Evolutionary conservation across 2,329 filamentous ascomycete species (phyloP), one percentile per base, ranked within the genome.

Genomic region (Cercospora zeina): DNA sequence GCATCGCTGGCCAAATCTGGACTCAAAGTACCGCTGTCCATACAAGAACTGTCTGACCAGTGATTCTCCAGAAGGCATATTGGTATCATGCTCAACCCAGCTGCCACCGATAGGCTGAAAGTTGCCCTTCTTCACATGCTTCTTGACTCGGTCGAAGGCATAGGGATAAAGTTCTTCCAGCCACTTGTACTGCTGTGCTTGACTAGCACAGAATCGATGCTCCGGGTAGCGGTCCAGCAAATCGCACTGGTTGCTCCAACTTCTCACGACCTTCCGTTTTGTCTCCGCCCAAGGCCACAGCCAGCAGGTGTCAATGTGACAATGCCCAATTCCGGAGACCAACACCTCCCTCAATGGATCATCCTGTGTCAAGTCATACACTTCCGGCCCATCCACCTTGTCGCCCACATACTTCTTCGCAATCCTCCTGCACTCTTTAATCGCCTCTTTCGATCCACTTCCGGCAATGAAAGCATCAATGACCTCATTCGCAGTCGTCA

Each of bases 21-120:
- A 90, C 76, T 99, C 89, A 69, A 96, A 99, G 79, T 93, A 96
- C 42, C 95, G 85, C 75, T 99, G 95, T 2, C 95, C 95, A 70
- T 97, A 97, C 54, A 99, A 76, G 74, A 99, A 99, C 74, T 99
- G 95, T 45, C 95, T 87, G 51, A 95, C 89, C 37, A 99, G 83
- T 1, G 93, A 96, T 77, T 99, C 95, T 53, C 95, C 95, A 71
- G 92, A 93, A 0, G 95, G 95, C 83, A 99, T 84, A 73, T 99
- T 99, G 66, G 95, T 99, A 74, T 99, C 95, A 73, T 99, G 95
- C 74, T 99, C 95, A 14, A 99, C 93, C 95, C 95, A 99, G 78
- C 92, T 97, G 58, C 95, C 95, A 66, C 95, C 95, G 69, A 99
- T 93, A 13, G 93, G 93, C 68, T 97, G 91, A 76, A 99, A 99